Conservation (phyloP, 2,329 filamentous ascomycete genomes). For the Cladophialophora chaetospira region DNA sequence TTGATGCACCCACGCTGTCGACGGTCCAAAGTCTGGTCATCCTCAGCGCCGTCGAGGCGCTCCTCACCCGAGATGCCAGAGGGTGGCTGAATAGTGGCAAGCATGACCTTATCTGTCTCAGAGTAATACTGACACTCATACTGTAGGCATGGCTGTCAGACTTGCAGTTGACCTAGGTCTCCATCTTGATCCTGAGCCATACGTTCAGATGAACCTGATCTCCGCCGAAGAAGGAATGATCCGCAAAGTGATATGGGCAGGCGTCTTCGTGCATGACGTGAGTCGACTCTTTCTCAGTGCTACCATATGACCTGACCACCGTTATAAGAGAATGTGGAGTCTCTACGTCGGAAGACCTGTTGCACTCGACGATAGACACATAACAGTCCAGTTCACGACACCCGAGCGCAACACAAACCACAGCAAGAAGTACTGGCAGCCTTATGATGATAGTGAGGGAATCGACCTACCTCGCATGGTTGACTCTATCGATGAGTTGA, state of each 20-base stretch:
- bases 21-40: constrained; percentile 34
- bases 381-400: constrained; percentile 20
- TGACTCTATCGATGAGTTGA: constrained; percentile 20
- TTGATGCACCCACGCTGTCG: constrained; percentile 32
- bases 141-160: constrained; percentile 29
- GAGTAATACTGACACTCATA: not conserved
- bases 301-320: not conserved
- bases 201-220: constrained; percentile 17
- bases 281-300: not conserved
- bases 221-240: constrained; percentile 18
- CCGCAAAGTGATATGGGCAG: constrained; percentile 22
- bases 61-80: constrained; percentile 31
- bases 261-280: constrained; percentile 25
- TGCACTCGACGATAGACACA: constrained; percentile 29
- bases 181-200: constrained; percentile 24
- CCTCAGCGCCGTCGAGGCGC: constrained; percentile 31
- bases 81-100: constrained; percentile 35
- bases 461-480: constrained; percentile 5
- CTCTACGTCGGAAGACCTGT: constrained; percentile 31
- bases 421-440: constrained; percentile 15
- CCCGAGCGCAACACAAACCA: not conserved
- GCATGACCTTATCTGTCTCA: not conserved
- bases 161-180: constrained; percentile 28
- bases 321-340: constrained; percentile 29
- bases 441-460: constrained; percentile 18